A percentile compares a stretch with the other conserved stretches of the same genome.
These are phyloP conservation scores for Rhodotorula sp. DNA, from an alignment of 1,284 basidiomycete genomes.

Conservation along the genomic window DNA sequence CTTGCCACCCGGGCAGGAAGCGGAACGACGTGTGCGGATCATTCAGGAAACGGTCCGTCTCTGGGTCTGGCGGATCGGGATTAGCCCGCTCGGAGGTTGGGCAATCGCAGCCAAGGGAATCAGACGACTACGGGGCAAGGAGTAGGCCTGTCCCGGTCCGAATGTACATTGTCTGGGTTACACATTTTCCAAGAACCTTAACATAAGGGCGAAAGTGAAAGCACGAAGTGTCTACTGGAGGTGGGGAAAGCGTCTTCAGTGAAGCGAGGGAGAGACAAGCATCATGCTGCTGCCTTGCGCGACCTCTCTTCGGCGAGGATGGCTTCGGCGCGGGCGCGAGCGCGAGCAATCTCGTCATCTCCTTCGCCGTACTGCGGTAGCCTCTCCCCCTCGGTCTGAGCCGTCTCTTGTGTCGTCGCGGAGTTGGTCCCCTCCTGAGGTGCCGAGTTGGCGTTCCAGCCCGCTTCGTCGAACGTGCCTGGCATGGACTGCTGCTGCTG, in stretches of 20 bases:
- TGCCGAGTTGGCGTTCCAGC: constrained; percentile 6
- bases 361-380: constrained; percentile 29
- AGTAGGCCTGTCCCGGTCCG: constrained; percentile 2
- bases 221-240: too few relatives aligned
- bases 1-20: constrained; percentile 17
- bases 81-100: constrained; percentile 32
- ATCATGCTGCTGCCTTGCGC: constrained; percentile 11
- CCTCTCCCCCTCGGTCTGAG: background rate
- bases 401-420: too few relatives aligned
- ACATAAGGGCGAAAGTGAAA: too few relatives aligned
- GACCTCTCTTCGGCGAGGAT: constrained; percentile 32
- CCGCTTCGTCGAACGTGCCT: constrained; percentile 8
- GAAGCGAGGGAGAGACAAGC: too few relatives aligned
- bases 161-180: too few relatives aligned
- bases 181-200: too few relatives aligned
- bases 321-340: constrained; percentile 20
- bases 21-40: constrained; percentile 21
- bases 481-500: background rate
- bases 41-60: constrained; percentile 29
- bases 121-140: constrained; percentile 23
- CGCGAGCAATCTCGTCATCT: constrained; percentile 17
- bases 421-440: too few relatives aligned
- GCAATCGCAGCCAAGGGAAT: constrained; percentile 33
- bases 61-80: constrained; percentile 39
- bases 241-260: too few relatives aligned